These are phyloP conservation scores for Theobroma grandiflorum DNA, from an alignment of 441 rosid species.

Conservation along the genomic window DNA sequence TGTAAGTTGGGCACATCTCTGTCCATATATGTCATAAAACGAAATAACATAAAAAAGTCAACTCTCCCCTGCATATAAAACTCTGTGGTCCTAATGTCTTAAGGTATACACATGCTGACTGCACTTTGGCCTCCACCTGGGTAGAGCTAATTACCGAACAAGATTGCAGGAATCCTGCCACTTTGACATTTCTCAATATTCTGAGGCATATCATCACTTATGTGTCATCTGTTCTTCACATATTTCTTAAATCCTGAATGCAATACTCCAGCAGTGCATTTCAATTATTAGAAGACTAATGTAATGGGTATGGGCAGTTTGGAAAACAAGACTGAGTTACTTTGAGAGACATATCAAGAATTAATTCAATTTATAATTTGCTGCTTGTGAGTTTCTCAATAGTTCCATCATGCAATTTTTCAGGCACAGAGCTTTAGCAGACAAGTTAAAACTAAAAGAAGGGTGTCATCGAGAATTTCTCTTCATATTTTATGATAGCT, in stretches of 20 bases:
- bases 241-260: background rate
- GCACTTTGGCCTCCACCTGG: background rate
- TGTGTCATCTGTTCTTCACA: conserved; percentile 1
- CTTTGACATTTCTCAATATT: background rate
- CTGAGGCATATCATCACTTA: background rate
- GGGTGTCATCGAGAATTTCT: no score
- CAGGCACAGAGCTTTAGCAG: no score
- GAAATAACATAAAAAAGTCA: background rate
- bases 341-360: background rate
- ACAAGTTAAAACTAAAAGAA: no score
- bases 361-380: no score
- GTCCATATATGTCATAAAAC: background rate
- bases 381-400: no score
- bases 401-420: no score
- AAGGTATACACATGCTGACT: no score
- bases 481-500: no score
- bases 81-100: no score
- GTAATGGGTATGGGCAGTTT: background rate
- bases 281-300: background rate
- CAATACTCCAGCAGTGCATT: background rate
- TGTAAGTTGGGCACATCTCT: background rate
- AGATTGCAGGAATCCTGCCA: background rate
- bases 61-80: background rate
- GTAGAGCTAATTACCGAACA: background rate
- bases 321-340: background rate